Conservation (phyloP, 225 moss, liverwort and hornwort species). For the Polytrichum commune region DNA sequence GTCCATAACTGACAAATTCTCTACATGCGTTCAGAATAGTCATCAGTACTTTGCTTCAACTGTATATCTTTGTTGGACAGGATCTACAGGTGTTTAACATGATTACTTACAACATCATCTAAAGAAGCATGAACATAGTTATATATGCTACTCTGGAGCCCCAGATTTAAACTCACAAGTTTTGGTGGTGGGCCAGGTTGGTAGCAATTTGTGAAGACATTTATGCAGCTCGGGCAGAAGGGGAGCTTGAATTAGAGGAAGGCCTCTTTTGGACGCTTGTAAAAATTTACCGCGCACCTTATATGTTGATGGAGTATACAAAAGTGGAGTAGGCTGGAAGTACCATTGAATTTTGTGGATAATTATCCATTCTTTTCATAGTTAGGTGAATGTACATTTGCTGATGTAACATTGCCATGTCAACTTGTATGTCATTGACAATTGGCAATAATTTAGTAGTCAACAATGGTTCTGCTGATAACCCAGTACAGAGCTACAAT, state of each 20-base stretch:
- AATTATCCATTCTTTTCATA: constrained; percentile 13
- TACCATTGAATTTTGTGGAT: constrained; percentile 2
- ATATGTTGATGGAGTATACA: constrained; percentile 55
- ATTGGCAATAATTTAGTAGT: no score
- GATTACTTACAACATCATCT: no score
- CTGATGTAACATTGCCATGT: background rate
- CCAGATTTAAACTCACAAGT: no score
- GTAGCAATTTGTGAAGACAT: constrained; percentile 55
- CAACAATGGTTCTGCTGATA: no score
- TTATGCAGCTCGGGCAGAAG: constrained; percentile 44
- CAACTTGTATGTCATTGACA: no score
- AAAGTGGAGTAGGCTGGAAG: constrained; percentile 37
- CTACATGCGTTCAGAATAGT: no score
- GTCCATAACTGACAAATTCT: no score
- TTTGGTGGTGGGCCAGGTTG: constrained; percentile 21
- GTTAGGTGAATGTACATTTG: background rate
- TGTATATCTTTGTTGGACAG: background rate
- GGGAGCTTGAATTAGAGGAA: constrained; percentile 50
- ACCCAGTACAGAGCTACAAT: no score
- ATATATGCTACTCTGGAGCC: no score
- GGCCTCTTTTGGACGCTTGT: constrained; percentile 50
- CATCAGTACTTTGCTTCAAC: background rate
- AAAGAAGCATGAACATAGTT: no score
- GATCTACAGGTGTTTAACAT: background rate
- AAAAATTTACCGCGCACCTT: constrained; percentile 46